phyloP scores from a whole-genome alignment of 768 basidiomycete genomes.

The Leccinum subtestaceum region DNA sequence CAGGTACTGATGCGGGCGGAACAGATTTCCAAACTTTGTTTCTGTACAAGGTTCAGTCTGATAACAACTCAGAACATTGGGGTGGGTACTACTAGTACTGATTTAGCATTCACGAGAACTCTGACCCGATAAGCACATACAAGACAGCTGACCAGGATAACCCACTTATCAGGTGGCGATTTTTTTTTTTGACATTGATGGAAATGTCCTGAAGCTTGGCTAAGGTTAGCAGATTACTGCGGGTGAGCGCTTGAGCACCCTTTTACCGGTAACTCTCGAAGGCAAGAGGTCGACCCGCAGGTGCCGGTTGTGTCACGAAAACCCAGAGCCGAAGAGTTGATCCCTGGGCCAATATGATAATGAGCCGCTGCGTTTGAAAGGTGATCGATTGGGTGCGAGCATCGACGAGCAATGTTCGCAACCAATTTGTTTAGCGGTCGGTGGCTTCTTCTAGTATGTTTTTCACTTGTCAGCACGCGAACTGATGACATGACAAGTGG shows the following conservation, averaged over 20 bases:
- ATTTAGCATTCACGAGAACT: constrained; percentile 14
- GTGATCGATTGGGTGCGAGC: neutral
- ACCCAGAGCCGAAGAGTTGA: neutral
- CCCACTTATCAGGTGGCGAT: constrained; percentile 13
- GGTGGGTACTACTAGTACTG: constrained; percentile 4
- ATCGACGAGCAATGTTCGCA: neutral
- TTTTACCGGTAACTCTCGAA: constrained; percentile 9
- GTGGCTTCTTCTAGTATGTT: constrained; percentile 6
- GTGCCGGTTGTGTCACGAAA: neutral
- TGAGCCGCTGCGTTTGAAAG: neutral
- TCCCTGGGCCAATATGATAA: neutral
- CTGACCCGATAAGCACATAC: constrained; percentile 22
- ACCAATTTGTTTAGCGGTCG: neutral
- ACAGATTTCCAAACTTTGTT: constrained; percentile 11
- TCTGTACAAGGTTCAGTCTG: constrained; percentile 18
- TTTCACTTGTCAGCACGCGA: constrained; percentile 3
- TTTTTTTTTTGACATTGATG: constrained; percentile 12
- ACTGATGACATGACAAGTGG: constrained; percentile 8
- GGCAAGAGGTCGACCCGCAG: neutral
- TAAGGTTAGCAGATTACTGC: constrained; percentile 15
- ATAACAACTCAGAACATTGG: constrained; percentile 9
- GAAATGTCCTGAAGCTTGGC: neutral
- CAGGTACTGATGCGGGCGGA: constrained; percentile 11
- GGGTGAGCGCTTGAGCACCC: neutral
- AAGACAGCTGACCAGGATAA: constrained; percentile 26